These are phyloP conservation scores for Salvia rosmarinus DNA, from an alignment of 257 asterid genomes.

Conservation along the genomic window DNA sequence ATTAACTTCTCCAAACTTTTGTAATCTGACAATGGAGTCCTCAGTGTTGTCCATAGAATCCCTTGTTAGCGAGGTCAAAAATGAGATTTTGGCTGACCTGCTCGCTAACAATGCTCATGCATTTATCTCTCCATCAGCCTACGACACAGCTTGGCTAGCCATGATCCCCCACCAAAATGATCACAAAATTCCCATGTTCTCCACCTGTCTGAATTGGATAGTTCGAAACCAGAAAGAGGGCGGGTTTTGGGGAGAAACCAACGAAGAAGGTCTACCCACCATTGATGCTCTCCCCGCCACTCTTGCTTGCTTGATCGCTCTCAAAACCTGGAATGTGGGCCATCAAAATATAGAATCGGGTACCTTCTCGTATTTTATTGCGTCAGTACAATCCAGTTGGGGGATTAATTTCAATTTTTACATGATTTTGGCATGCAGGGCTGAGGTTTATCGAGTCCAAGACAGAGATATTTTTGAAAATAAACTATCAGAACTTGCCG, in stretches of 20 bases:
- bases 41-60: conserved; percentile 38
- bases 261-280: conserved; percentile 43
- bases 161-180: conserved; percentile 46
- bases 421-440: conserved; percentile 32
- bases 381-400: too few species aligned
- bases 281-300: conserved; percentile 57
- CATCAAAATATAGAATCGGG: conserved; percentile 44
- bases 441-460: conserved; percentile 42
- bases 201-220: conserved; percentile 52
- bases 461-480: conserved; percentile 37
- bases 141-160: conserved; percentile 72
- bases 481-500: conserved; percentile 39
- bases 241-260: conserved; percentile 58
- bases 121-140: conserved; percentile 45
- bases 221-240: conserved; percentile 48
- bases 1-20: too few species aligned
- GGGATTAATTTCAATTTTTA: too few species aligned
- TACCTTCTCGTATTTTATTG: background rate
- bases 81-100: conserved; percentile 32
- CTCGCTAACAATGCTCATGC: background rate
- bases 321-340: conserved; percentile 47
- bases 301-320: conserved; percentile 59
- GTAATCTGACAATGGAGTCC: conserved; percentile 39
- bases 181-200: conserved; percentile 47
- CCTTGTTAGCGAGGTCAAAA: conserved; percentile 44